Conservation (phyloP, 1,139 yeast species). For the Blastobotrys arbuscula region DNA sequence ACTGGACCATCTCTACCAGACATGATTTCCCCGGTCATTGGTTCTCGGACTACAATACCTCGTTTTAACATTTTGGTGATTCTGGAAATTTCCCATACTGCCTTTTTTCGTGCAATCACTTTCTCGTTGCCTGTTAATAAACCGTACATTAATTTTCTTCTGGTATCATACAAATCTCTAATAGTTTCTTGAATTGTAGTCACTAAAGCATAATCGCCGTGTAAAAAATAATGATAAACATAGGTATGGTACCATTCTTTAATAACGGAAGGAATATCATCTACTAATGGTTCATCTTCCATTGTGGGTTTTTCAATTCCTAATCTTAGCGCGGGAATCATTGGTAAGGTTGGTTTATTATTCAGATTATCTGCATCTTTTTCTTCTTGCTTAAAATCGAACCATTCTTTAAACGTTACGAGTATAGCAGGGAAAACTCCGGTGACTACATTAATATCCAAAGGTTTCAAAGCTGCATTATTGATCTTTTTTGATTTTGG, state of each 20-base stretch:
- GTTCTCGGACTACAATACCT: constrained; percentile 73
- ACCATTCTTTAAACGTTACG: constrained; percentile 28
- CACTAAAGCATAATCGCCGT: constrained; percentile 37
- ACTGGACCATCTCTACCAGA: constrained; percentile 45
- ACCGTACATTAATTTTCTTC: constrained; percentile 52
- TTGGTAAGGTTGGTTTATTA: constrained; percentile 23
- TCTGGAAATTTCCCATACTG: constrained; percentile 55
- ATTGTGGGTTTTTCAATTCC: constrained; percentile 27
- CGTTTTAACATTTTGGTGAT: constrained; percentile 60
- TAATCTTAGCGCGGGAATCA: constrained; percentile 30
- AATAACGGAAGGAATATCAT: constrained; percentile 32
- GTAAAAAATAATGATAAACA: constrained; percentile 29
- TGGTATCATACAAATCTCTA: constrained; percentile 55
- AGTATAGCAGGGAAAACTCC: constrained; percentile 31
- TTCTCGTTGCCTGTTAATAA: constrained; percentile 58
- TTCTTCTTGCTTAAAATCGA: constrained; percentile 19
- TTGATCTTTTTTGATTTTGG: constrained; percentile 22
- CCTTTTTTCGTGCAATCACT: constrained; percentile 50
- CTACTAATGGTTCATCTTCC: constrained; percentile 30
- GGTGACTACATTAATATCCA: constrained; percentile 26
- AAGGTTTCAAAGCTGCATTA: constrained; percentile 25
- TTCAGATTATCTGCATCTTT: constrained; percentile 12
- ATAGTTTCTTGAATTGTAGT: constrained; percentile 29
- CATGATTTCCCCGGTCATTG: constrained; percentile 59
- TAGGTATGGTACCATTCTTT: constrained; percentile 33